These are phyloP conservation scores for Tetracentron sinense DNA, from an alignment of 164 flowering plant species.

Conservation along the genomic window DNA sequence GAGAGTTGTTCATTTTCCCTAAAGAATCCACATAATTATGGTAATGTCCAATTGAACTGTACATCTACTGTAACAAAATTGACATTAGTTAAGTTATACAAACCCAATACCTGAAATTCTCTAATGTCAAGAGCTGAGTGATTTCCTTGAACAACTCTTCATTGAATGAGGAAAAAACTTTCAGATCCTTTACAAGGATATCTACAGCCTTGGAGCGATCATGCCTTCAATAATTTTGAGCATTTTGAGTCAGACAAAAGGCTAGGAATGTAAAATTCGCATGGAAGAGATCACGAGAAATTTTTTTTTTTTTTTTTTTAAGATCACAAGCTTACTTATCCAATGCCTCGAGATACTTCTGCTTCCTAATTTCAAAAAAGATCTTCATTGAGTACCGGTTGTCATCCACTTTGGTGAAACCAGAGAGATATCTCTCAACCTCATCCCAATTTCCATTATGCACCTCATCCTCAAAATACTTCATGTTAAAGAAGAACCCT, in stretches of 20 bases:
- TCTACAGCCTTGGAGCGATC: slow-evolving; percentile 81
- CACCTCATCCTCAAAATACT: too few relatives aligned
- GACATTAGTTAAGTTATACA: background rate
- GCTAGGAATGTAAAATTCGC: background rate
- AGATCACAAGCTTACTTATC: slow-evolving; percentile 50
- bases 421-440: slow-evolving; percentile 79
- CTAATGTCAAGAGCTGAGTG: slow-evolving; percentile 73
- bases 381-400: too few relatives aligned
- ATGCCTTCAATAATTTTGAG: slow-evolving; percentile 40
- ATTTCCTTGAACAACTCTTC: too few relatives aligned
- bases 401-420: too few relatives aligned
- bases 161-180: slow-evolving; percentile 76
- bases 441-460: slow-evolving; percentile 94
- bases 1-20: slow-evolving; percentile 87
- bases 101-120: slow-evolving; percentile 61
- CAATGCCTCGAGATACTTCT: slow-evolving; percentile 88
- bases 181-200: slow-evolving; percentile 75
- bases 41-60: background rate
- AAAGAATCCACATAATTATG: background rate
- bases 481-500: slow-evolving; percentile 89
- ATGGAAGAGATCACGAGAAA: too few relatives aligned
- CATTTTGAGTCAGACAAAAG: background rate
- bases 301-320: too few relatives aligned
- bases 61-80: background rate
- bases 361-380: slow-evolving; percentile 85